Base-by-base conservation (phyloP, 2,329 filamentous ascomycete genomes). In the Pseudocercospora crystallina region DNA sequence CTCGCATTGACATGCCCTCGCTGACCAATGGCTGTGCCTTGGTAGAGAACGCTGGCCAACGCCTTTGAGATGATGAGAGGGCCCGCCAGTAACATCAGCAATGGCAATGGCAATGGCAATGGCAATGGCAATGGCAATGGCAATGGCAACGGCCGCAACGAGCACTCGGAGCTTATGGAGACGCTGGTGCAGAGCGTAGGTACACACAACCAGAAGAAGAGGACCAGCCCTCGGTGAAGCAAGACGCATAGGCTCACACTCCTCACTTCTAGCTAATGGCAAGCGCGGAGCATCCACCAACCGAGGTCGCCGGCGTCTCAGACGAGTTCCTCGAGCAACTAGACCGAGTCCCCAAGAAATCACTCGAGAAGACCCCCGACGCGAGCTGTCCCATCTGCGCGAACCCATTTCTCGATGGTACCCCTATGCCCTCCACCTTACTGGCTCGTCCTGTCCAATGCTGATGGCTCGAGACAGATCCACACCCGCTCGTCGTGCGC, bases 401-500 rank as follows among this genome's bases (percentile, higher is more conserved):
- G 43, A 81, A 81, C 56, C 73, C 79, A 2, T 84, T 84, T 58
- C 66, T 84, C 5, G 80, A 84, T n/a, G 81, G 20, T 26, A 26
- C 7, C 7, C 20, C 20, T 7, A 26, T 7, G 7, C 20, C 20
- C 20, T 26, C 20, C 20, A 26, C 20, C 20, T 26, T 7, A 26
- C 20, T 7, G 20, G 7, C 7, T 7, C 20, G 7, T 26, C 20
- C 7, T 7, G 7, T 26, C 20, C 4, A 26, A 26, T 4, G 20
- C 75, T 76, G 62, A 48, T 13, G n/a, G 4, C 54, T 76, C 74
- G 20, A 26, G 20, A 26, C 20, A 26, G 20, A 84, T 57, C 58
- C 76, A 38, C 82, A 84, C 59, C 82, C 83, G n/a, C 76, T 86
- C 13, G 80, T 85, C 32, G 82, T 86, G 39, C 74, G 76, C 26